Base-by-base conservation (phyloP, 306 rosid genomes). In the Vicia villosa region DNA sequence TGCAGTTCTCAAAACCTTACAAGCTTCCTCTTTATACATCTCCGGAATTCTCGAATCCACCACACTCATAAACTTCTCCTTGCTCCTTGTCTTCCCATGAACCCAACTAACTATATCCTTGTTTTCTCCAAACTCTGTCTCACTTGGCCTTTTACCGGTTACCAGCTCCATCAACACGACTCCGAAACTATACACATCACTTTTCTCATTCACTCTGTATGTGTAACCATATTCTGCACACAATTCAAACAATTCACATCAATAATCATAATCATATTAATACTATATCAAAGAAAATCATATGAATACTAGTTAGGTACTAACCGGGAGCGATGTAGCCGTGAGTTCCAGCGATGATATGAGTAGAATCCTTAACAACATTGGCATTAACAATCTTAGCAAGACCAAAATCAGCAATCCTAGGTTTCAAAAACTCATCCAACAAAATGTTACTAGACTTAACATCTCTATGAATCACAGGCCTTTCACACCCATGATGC, bases 251-350 rank as follows among this genome's bases (percentile, higher is more conserved):
- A 20, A 45, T 34, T 43, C 3, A 46, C 19, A 30, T 43, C 4
- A 47, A 13, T 66, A 62, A 37, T 38, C 30, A 30, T 65, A 60
- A 34, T 40, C 26, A 34, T 46, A 73, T 15, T 24, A 26, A 15
- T n/a, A 7, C 38, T 34, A 34, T 34, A 41, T 41, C 1, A 41
- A 3, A 41, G 46, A 10, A 41, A 41, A 41, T 41, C n/a, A 34
- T 10, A 41, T 11, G 15, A 10, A 46, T 46, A 34, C 6, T 46
- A 6, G 47, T 8, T 24, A 28, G 21, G 8, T 30, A n/a, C 95
- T 63, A 24, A 93, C 99, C 99, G 0, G 99, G 99, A 30, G 99
- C 99, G 14, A 95, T 95, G 72, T 95, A 95, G 3, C 99, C 99
- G 2, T 76, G 95, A 15, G 99, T 91, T 42, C 99, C 99, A 0